These are phyloP conservation scores for Ophiostoma angusticollis DNA, from an alignment of 2,329 filamentous ascomycete species.

Conservation along the genomic window DNA sequence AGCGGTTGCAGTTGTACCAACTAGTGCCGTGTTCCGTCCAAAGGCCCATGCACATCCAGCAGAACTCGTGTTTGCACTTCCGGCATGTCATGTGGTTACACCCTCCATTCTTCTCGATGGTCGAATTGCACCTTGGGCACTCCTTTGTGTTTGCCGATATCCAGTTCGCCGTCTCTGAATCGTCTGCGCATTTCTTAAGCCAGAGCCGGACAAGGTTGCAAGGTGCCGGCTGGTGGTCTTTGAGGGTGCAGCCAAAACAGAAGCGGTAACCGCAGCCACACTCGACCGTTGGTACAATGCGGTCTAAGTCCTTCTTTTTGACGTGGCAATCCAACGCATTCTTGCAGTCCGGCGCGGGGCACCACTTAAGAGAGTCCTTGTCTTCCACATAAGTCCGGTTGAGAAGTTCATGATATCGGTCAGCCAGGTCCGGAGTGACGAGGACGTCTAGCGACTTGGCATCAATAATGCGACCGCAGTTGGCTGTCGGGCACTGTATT, in stretches of 20 bases:
- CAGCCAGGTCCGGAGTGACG: slow-evolving; percentile 41
- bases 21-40: slow-evolving; percentile 98
- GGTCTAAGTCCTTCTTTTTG: slow-evolving; percentile 75
- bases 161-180: slow-evolving; percentile 98
- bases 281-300: slow-evolving; percentile 77
- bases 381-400: slow-evolving; percentile 95
- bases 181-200: slow-evolving; percentile 97
- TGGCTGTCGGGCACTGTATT: slow-evolving; percentile 83
- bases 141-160: slow-evolving; percentile 99
- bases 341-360: slow-evolving; percentile 90
- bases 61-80: slow-evolving; percentile 94
- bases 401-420: slow-evolving; percentile 69
- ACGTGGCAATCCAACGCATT: slow-evolving; percentile 83
- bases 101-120: slow-evolving; percentile 96
- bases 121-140: slow-evolving; percentile 89
- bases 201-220: slow-evolving; percentile 86
- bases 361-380: slow-evolving; percentile 93
- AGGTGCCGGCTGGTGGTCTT: slow-evolving; percentile 86
- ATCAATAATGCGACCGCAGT: slow-evolving; percentile 83
- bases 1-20: slow-evolving; percentile 99
- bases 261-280: slow-evolving; percentile 79
- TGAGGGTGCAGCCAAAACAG: slow-evolving; percentile 86
- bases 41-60: slow-evolving; percentile 99
- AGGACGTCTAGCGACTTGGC: slow-evolving; percentile 75
- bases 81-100: slow-evolving; percentile 98